phyloP scores from a whole-genome alignment of 163 green algal genomes.

The Scenedesmus sp. region DNA sequence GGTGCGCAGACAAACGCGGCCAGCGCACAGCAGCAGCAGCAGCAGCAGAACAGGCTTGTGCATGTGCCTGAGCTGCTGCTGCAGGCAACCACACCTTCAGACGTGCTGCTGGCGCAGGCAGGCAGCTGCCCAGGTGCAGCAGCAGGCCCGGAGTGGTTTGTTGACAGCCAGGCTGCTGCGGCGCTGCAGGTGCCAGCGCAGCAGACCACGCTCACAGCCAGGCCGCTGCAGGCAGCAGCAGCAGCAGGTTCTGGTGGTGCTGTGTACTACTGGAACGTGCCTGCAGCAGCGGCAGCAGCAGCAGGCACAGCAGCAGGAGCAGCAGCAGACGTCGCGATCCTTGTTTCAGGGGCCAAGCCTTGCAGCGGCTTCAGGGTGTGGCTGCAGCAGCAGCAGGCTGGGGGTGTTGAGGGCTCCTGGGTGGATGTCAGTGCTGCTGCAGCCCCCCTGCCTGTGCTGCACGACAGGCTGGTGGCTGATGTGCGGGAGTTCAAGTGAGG shows the following conservation, averaged over 20 bases:
- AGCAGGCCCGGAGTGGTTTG: not conserved
- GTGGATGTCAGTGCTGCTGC: slow-evolving; percentile 16
- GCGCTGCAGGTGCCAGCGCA: not conserved
- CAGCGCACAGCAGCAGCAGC: not conserved
- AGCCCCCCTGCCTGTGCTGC: slow-evolving; percentile 12
- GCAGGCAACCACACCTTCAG: not conserved
- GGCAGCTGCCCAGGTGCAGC: not conserved
- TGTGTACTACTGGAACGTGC: slow-evolving; percentile 13
- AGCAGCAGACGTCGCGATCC: slow-evolving; percentile 16
- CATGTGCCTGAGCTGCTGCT: not conserved
- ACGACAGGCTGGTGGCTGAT: slow-evolving; percentile 18
- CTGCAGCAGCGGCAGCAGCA: slow-evolving; percentile 7
- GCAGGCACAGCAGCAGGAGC: not conserved
- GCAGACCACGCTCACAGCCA: not conserved
- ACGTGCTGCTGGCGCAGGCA: not conserved
- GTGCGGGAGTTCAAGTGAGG: slow-evolving; percentile 37
- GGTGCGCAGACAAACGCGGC: not conserved
- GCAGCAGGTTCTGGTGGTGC: not conserved
- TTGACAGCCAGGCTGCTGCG: slow-evolving; percentile 3
- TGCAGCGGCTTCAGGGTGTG: slow-evolving; percentile 49
- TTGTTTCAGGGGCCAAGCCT: slow-evolving; percentile 42
- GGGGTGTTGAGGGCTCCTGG: not conserved
- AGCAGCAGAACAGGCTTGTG: slow-evolving; percentile 12
- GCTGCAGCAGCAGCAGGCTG: slow-evolving; percentile 33
- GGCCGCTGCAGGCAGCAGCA: not conserved